Evolutionary conservation across 192 early-diverging fungal species (phyloP).

Genomic region (Phlyctochytrium planicorne): DNA sequence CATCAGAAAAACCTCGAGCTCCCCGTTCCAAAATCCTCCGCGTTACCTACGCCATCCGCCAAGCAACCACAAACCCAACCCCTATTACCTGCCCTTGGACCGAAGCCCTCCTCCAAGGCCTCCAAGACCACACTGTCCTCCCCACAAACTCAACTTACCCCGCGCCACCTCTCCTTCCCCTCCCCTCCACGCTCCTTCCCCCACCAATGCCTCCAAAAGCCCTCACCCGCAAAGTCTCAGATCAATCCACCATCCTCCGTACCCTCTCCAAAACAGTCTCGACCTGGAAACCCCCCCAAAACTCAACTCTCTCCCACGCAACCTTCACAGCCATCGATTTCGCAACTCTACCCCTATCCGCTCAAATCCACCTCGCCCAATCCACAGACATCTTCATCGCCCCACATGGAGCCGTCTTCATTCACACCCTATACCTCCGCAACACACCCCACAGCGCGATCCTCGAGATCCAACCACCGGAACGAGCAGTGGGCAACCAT

Average conservation of each 20-base stretch:
- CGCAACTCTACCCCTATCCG: slow-evolving; percentile 17
- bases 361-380: slow-evolving; percentile 19
- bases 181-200: not conserved
- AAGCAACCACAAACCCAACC: not conserved
- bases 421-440: slow-evolving; percentile 17
- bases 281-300: not conserved
- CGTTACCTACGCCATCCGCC: slow-evolving; percentile 1
- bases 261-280: not conserved
- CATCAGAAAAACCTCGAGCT: not conserved
- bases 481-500: slow-evolving; percentile 2
- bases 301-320: not conserved
- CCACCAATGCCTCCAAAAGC: not conserved
- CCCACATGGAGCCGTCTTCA: slow-evolving; percentile 27
- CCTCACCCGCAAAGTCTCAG: not conserved
- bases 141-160: no score
- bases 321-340: slow-evolving; percentile 26
- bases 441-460: not conserved
- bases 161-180: not conserved
- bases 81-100: not conserved
- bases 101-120: not conserved
- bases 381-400: slow-evolving; percentile 26
- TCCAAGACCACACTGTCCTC: not conserved
- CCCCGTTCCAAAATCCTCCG: not conserved
- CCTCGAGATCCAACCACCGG: slow-evolving; percentile 10
- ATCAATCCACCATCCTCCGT: not conserved